phyloP scores from a whole-genome alignment of 257 asterid genomes.

The Mitragyna speciosa region DNA sequence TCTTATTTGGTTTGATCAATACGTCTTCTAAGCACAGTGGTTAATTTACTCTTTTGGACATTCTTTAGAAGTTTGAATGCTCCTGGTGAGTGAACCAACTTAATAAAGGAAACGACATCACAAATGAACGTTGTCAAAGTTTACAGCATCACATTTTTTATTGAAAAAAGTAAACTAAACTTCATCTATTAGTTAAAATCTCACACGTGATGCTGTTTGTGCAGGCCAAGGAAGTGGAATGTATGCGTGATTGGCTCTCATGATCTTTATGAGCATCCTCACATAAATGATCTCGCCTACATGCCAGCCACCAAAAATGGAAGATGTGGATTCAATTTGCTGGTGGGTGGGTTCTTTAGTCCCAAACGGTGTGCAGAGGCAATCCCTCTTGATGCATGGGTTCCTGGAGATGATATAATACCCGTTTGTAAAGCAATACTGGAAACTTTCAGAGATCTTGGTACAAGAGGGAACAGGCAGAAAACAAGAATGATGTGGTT shows the following conservation, averaged over 20 bases:
- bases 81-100: neutral
- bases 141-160: neutral
- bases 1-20: neutral
- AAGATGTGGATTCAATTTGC: slow-evolving; percentile 78
- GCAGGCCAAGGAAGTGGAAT: slow-evolving; percentile 99
- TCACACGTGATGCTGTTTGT: slow-evolving; percentile 3
- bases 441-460: slow-evolving; percentile 86
- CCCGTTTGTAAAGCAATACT: slow-evolving; percentile 79
- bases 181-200: neutral
- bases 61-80: neutral
- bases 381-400: slow-evolving; percentile 97
- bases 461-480: slow-evolving; percentile 87
- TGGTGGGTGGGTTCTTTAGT: slow-evolving; percentile 95
- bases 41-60: neutral
- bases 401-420: slow-evolving; percentile 80
- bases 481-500: slow-evolving; percentile 98
- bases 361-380: slow-evolving; percentile 93
- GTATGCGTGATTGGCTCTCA: slow-evolving; percentile 91
- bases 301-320: slow-evolving; percentile 87
- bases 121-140: neutral
- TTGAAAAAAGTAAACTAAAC: neutral
- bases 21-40: too few species aligned
- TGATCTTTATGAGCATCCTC: slow-evolving; percentile 97
- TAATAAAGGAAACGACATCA: too few species aligned
- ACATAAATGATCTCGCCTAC: slow-evolving; percentile 93